phyloP scores from a whole-genome alignment of 805 yeast species.

The Kodamaea kakaduensis region DNA sequence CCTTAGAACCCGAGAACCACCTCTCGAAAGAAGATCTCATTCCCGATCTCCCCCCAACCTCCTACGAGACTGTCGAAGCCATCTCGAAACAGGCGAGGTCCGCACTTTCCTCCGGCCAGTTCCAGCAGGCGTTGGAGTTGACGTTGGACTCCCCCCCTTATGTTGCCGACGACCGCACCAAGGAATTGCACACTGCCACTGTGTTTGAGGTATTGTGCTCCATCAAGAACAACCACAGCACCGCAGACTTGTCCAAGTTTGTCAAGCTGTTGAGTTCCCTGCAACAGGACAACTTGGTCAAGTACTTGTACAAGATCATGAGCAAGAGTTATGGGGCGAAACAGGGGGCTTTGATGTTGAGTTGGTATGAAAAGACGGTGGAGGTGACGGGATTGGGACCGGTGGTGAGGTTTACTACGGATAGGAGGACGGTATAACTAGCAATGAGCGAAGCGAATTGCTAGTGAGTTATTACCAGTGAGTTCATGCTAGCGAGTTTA shows the following conservation, averaged over 20 bases:
- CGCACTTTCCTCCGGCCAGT: conserved; percentile 67
- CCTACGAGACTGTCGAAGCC: conserved; percentile 49
- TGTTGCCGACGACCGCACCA: conserved; percentile 60
- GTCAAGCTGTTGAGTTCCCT: conserved; percentile 56
- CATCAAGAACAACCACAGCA: conserved; percentile 51
- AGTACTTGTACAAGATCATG: conserved; percentile 86
- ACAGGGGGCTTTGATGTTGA: conserved; percentile 78
- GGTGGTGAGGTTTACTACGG: conserved; percentile 79
- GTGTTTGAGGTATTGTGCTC: conserved; percentile 66
- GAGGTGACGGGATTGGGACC: conserved; percentile 86
- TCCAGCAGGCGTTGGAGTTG: conserved; percentile 57
- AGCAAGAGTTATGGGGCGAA: conserved; percentile 69
- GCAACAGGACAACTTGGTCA: conserved; percentile 74
- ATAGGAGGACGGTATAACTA: conserved; percentile 67
- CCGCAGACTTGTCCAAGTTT: conserved; percentile 60
- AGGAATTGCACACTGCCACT: conserved; percentile 38
- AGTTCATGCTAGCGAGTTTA: too few species aligned
- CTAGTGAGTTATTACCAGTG: too few species aligned
- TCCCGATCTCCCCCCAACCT: conserved; percentile 45
- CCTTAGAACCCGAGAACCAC: conserved; percentile 77
- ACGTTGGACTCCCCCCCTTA: conserved; percentile 79
- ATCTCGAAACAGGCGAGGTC: conserved; percentile 57
- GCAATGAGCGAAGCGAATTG: too few species aligned
- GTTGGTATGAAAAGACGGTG: conserved; percentile 90
- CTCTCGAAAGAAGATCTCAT: conserved; percentile 60